phyloP scores from a whole-genome alignment of 2,329 filamentous ascomycete genomes.

The Onygena corvina region DNA sequence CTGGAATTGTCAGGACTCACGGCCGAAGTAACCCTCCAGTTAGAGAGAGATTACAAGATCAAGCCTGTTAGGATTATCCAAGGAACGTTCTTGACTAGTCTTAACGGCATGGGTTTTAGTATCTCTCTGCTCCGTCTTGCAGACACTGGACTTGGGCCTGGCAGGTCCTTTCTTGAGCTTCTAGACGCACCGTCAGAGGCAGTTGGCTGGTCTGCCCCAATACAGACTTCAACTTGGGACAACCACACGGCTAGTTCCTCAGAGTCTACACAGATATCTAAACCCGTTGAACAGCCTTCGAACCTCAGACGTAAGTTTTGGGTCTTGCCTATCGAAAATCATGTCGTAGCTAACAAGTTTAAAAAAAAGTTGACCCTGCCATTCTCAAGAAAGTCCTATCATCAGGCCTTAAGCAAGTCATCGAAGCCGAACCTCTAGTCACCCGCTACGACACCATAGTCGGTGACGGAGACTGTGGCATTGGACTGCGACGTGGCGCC shows the following conservation, averaged over 20 bases:
- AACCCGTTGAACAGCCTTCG: conserved; percentile 39
- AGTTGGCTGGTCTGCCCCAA: conserved; percentile 53
- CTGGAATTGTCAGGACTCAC: conserved; percentile 57
- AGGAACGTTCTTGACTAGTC: conserved; percentile 59
- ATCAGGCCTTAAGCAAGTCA: conserved; percentile 46
- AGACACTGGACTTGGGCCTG: conserved; percentile 45
- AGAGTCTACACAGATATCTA: conserved; percentile 25
- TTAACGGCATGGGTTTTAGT: conserved; percentile 61
- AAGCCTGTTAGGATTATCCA: conserved; percentile 50
- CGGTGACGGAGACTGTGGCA: conserved; percentile 82
- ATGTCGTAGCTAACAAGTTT: conserved; percentile 10
- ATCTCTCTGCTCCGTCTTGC: conserved; percentile 53
- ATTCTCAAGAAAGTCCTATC: conserved; percentile 42
- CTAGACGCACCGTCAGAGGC: conserved; percentile 57
- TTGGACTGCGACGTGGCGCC: conserved; percentile 75
- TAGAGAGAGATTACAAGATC: conserved; percentile 47
- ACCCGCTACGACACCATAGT: conserved; percentile 67
- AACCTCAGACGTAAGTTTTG: conserved; percentile 39
- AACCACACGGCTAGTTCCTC: conserved; percentile 33
- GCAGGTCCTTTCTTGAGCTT: conserved; percentile 49
- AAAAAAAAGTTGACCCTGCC: conserved; percentile 11
- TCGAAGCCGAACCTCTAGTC: conserved; percentile 52
- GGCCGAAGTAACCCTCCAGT: conserved; percentile 51
- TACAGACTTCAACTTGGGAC: conserved; percentile 49
- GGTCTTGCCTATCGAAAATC: conserved; percentile 10